These are phyloP conservation scores for Lactarius sp. DNA, from an alignment of 768 basidiomycete genomes.

Conservation along the genomic window DNA sequence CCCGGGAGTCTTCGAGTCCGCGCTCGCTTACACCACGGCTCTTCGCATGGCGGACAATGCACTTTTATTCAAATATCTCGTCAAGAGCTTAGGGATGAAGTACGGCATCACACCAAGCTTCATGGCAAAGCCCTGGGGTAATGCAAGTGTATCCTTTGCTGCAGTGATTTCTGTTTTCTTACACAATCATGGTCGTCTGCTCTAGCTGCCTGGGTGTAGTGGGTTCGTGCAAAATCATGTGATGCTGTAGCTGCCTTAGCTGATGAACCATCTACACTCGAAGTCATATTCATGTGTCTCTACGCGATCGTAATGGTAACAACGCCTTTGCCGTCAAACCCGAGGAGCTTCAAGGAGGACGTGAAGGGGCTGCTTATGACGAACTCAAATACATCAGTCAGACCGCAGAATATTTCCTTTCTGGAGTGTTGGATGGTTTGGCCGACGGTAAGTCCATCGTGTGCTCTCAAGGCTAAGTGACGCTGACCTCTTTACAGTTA, in stretches of 20 bases:
- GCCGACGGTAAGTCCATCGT: conserved; percentile 61
- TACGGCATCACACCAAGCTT: conserved; percentile 89
- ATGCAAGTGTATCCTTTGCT: conserved; percentile 41
- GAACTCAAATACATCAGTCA: conserved; percentile 84
- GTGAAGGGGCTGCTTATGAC: conserved; percentile 64
- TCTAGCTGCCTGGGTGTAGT: conserved; percentile 88
- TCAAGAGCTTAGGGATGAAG: conserved; percentile 89
- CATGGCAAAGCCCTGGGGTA: conserved; percentile 97
- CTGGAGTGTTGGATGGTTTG: conserved; percentile 84
- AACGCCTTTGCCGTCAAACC: conserved; percentile 78
- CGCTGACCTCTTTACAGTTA: conserved; percentile 15
- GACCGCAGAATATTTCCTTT: conserved; percentile 89
- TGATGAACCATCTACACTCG: not conserved
- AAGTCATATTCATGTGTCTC: conserved; percentile 89
- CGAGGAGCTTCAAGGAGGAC: conserved; percentile 54
- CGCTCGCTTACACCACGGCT: conserved; percentile 77
- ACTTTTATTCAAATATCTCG: conserved; percentile 84
- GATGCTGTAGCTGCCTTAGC: conserved; percentile 1
- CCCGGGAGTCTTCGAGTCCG: conserved; percentile 83
- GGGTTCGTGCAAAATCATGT: conserved; percentile 48
- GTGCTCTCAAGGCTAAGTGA: not conserved
- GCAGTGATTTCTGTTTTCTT: not conserved
- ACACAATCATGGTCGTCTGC: not conserved
- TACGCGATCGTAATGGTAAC: conserved; percentile 59
- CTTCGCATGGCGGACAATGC: conserved; percentile 88